phyloP scores from a whole-genome alignment of 768 basidiomycete species.

The Amanita exitialis region DNA sequence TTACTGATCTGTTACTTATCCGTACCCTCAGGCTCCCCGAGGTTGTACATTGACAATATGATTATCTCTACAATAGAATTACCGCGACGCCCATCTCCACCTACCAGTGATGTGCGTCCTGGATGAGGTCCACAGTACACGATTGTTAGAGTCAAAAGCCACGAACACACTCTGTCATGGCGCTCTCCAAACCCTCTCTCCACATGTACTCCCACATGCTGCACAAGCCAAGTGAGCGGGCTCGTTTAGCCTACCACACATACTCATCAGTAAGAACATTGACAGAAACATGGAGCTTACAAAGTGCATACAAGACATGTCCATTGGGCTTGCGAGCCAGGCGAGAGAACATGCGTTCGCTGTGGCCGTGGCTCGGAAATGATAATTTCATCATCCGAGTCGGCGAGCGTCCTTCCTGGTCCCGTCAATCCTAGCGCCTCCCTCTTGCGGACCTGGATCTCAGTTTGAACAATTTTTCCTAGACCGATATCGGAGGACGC shows the following conservation, averaged over 20 bases:
- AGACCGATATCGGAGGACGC: constrained; percentile 12
- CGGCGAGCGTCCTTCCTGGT: constrained; percentile 17
- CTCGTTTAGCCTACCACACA: constrained; percentile 35
- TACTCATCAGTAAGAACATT: constrained; percentile 5
- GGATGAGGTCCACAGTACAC: too few species aligned
- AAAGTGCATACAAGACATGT: constrained; percentile 52
- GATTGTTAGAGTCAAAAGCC: too few species aligned
- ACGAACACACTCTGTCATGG: neutral
- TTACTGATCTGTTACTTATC: too few species aligned
- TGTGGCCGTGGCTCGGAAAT: constrained; percentile 4
- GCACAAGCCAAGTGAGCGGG: constrained; percentile 48
- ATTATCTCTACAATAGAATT: too few species aligned
- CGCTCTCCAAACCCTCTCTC: constrained; percentile 19
- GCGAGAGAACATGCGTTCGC: neutral
- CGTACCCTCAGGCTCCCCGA: too few species aligned
- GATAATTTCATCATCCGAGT: constrained; percentile 5
- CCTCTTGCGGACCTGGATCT: constrained; percentile 34
- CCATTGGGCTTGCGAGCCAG: constrained; percentile 26
- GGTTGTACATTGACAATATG: too few species aligned
- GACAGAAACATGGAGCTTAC: constrained; percentile 27
- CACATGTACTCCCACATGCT: constrained; percentile 46
- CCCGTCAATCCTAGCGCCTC: constrained; percentile 32
- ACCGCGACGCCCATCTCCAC: too few species aligned
- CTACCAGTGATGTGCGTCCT: too few species aligned
- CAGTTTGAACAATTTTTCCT: constrained; percentile 29